Percentiles rank a stretch among this genome's conserved stretches.
Evolutionary conservation across 805 yeast genomes (phyloP).

Genomic region (Candida ficus): DNA sequence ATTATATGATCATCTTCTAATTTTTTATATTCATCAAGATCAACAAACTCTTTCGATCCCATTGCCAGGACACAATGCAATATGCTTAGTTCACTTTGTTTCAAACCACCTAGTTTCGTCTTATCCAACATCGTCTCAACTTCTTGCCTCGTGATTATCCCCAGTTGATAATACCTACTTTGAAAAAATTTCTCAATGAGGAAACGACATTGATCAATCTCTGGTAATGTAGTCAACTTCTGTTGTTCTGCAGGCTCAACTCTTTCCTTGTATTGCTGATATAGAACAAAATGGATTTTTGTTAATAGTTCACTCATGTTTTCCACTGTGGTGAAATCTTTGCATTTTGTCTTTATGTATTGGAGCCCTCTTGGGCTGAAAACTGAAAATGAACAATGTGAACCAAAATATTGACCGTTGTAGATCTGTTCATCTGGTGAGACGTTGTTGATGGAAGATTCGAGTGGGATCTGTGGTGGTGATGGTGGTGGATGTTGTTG

Average conservation of each 20-base stretch:
- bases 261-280: conserved; percentile 5
- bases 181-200: conserved; percentile 2
- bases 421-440: conserved; percentile 7
- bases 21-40: conserved; percentile 1
- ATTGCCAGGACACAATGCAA: conserved; percentile 2
- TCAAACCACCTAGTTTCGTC: not conserved
- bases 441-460: not conserved
- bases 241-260: conserved; percentile 3
- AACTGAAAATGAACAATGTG: conserved; percentile 31
- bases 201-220: not conserved
- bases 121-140: not conserved
- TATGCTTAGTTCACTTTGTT: conserved; percentile 2
- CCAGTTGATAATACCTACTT: not conserved
- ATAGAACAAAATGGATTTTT: conserved; percentile 4
- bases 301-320: conserved; percentile 1
- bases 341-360: conserved; percentile 26
- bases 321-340: conserved; percentile 3
- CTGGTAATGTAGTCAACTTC: conserved; percentile 4
- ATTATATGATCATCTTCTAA: conserved; percentile 7
- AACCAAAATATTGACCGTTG: conserved; percentile 17
- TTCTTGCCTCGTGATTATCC: conserved; percentile 1
- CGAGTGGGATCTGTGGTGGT: not conserved
- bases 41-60: too few relatives aligned
- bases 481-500: not conserved
- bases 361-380: conserved; percentile 34